A percentile compares a stretch with the other conserved stretches of the same genome.
phyloP scores from a whole-genome alignment of 139 green algal species.

The Tetradesmus lagerheimii region DNA sequence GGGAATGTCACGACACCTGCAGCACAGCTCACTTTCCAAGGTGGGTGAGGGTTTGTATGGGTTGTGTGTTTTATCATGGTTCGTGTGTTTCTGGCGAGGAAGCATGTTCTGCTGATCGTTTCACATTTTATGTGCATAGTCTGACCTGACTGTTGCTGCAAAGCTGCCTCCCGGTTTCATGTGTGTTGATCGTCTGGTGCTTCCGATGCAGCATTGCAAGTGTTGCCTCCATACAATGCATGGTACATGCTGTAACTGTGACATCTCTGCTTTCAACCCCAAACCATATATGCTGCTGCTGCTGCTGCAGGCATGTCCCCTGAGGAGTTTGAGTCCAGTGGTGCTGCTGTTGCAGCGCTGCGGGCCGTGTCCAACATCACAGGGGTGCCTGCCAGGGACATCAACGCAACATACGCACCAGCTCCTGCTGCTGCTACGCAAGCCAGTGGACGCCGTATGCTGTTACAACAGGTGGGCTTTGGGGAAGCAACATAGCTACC shows the following conservation, averaged over 20 bases:
- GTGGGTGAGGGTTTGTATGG: neutral
- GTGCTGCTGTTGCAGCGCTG: constrained; percentile 16
- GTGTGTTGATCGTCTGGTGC: no score
- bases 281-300: neutral
- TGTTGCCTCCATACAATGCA: no score
- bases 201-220: no score
- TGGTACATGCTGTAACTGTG: neutral
- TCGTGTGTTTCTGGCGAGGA: neutral
- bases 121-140: no score
- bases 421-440: neutral
- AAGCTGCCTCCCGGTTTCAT: no score
- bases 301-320: neutral
- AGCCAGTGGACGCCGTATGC: neutral
- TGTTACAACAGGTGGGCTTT: neutral
- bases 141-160: no score
- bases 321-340: neutral
- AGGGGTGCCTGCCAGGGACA: neutral
- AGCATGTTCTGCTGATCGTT: no score
- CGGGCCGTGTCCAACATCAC: neutral
- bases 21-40: constrained; percentile 2
- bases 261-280: no score
- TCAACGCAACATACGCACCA: neutral
- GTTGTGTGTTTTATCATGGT: neutral
- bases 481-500: no score
- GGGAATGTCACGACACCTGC: neutral